Evolutionary conservation across 257 asterid genomes (phyloP), one percentile per base, ranked within the genome.

Genomic region (Fraxinus pennsylvanica): DNA sequence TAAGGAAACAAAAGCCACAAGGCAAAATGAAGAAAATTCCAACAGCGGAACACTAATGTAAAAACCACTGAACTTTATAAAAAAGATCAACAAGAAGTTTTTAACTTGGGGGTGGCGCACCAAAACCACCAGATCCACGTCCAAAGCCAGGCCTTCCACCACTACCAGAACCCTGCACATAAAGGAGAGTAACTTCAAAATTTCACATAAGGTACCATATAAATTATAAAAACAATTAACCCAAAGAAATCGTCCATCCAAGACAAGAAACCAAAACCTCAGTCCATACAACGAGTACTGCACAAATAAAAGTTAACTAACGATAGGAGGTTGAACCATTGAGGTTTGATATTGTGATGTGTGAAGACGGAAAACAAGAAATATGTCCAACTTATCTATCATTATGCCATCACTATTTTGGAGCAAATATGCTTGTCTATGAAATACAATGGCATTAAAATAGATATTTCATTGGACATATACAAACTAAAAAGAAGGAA

Each of bases 121-220:
- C 86, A 82, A 84, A 90, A 30, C 90, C 86, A 3, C 92, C 95
- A 22, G 95, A 45, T 13, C 95, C 95, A 74, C 95, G 85, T 54
- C 95, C 95, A 75, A 90, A 90, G 25, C 91, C 91, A 41, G 92
- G 83, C 12, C 95, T 91, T 9, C 89, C 89, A 2, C 47, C 47
- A 9, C 47, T 41, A 45, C 95, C 91, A 22, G 88, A 15, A 74
- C 89, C 94, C 92, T 89, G 81, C 82, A 76, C 2, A 41, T 59
- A 9, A 25, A 74, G 54, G 36, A 41, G 73, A 59, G 14, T 8
- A 0, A 22, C 0, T 22, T 65, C 74, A 6, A 30, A 72, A 17
- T 3, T 41, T 14, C 3, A 27, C 27, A 21, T 1, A 57, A 12
- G 35, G 43, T 41, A 22, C 12, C 5, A 8, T 6, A 63, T 25